Evolutionary conservation across 257 asterid genomes (phyloP).

Genomic region (Eustoma russellianum): DNA sequence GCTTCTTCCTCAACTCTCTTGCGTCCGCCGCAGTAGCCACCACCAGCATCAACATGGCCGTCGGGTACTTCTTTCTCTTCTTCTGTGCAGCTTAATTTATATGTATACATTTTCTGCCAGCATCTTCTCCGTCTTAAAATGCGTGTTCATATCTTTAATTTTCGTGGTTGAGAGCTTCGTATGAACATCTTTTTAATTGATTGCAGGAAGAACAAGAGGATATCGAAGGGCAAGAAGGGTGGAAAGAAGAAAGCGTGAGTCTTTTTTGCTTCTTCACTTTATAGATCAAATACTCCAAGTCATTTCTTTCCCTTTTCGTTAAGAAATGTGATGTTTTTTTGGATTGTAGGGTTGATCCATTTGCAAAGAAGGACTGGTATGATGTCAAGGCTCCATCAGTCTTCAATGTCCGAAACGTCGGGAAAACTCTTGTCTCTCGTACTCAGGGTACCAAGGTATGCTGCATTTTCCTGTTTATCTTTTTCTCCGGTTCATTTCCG

Average conservation of each 20-base stretch:
- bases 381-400: conserved; percentile 24
- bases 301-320: not conserved
- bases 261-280: not conserved
- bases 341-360: conserved; percentile 17
- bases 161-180: not conserved
- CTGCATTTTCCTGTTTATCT: too few species aligned
- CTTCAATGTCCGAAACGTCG: conserved; percentile 15
- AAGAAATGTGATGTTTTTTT: not conserved
- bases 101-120: too few species aligned
- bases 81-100: too few species aligned
- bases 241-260: conserved; percentile 34
- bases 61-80: conserved; percentile 38
- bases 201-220: conserved; percentile 29
- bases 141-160: too few species aligned
- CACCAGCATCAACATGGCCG: conserved; percentile 57
- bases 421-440: conserved; percentile 26
- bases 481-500: too few species aligned
- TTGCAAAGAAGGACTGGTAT: conserved; percentile 29
- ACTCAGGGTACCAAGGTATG: conserved; percentile 30
- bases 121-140: too few species aligned
- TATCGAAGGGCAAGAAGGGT: conserved; percentile 34
- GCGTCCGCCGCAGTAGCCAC: conserved; percentile 6
- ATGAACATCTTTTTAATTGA: not conserved
- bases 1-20: conserved; percentile 1
- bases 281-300: too few species aligned